Percentiles rank a stretch among this genome's conserved stretches.
These are phyloP conservation scores for Suillus luteus DNA, from an alignment of 768 basidiomycete genomes.

Conservation along the genomic window DNA sequence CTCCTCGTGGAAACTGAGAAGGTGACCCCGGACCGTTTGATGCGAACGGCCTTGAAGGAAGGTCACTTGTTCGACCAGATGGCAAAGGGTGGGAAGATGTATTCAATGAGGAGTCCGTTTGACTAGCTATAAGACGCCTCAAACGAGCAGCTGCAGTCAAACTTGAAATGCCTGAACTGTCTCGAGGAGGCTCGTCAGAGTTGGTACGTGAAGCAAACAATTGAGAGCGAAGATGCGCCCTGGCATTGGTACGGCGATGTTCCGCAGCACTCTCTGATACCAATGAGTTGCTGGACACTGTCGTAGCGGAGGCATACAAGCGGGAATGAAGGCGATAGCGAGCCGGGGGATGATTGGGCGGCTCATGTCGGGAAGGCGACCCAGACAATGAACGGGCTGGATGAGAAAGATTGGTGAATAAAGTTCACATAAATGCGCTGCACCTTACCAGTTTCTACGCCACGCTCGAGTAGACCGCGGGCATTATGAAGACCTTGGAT, in stretches of 20 bases:
- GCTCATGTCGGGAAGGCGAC: slow-evolving; percentile 1
- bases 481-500: slow-evolving; percentile 8
- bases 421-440: no score
- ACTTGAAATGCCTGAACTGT: not conserved
- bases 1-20: slow-evolving; percentile 1
- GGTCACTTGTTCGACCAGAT: not conserved
- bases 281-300: slow-evolving; percentile 40
- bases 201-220: slow-evolving; percentile 19
- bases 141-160: slow-evolving; percentile 5
- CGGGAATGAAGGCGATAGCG: slow-evolving; percentile 18
- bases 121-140: slow-evolving; percentile 5
- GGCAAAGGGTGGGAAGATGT: not conserved
- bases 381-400: slow-evolving; percentile 8
- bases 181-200: slow-evolving; percentile 23
- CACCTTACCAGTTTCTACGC: slow-evolving; percentile 8
- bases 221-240: slow-evolving; percentile 35
- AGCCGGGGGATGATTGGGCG: not conserved
- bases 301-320: slow-evolving; percentile 24
- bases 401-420: not conserved
- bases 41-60: not conserved
- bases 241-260: slow-evolving; percentile 39
- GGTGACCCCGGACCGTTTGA: not conserved
- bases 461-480: slow-evolving; percentile 6
- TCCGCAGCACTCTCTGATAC: slow-evolving; percentile 48
- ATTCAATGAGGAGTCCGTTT: not conserved